Conservation (phyloP, 176 grass and related monocot species). For the Otatea glauca region DNA sequence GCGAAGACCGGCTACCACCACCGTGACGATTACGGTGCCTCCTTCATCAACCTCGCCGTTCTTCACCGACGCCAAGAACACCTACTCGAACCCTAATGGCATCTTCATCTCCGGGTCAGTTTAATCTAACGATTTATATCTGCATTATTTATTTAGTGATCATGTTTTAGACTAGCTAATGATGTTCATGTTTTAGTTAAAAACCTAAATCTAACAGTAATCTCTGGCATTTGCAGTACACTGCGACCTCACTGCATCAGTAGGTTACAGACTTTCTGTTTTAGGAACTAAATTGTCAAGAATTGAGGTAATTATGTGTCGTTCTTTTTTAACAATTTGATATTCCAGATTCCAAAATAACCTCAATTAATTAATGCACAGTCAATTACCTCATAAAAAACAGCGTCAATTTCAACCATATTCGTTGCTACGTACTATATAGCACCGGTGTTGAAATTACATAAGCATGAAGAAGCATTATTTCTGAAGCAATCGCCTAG, state of each 20-base stretch:
- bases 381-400: neutral
- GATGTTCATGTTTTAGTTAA: too few species aligned
- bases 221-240: neutral
- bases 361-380: neutral
- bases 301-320: neutral
- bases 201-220: too few species aligned
- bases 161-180: too few species aligned
- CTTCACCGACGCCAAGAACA: too few species aligned
- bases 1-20: too few species aligned
- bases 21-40: too few species aligned
- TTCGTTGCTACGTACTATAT: neutral
- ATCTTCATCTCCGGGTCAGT: too few species aligned
- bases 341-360: neutral
- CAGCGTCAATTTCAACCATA: neutral
- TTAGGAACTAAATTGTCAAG: neutral
- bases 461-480: too few species aligned
- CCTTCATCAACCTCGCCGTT: too few species aligned
- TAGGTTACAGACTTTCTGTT: neutral
- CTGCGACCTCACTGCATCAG: neutral
- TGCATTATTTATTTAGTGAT: too few species aligned
- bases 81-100: too few species aligned
- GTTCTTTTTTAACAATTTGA: neutral
- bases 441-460: neutral
- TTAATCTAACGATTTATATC: too few species aligned
- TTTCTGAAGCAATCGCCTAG: neutral